Percentiles rank a stretch among this genome's conserved stretches.
phyloP scores from a whole-genome alignment of 2,329 filamentous ascomycete genomes.

The Pseudogymnoascus verrucosus region DNA sequence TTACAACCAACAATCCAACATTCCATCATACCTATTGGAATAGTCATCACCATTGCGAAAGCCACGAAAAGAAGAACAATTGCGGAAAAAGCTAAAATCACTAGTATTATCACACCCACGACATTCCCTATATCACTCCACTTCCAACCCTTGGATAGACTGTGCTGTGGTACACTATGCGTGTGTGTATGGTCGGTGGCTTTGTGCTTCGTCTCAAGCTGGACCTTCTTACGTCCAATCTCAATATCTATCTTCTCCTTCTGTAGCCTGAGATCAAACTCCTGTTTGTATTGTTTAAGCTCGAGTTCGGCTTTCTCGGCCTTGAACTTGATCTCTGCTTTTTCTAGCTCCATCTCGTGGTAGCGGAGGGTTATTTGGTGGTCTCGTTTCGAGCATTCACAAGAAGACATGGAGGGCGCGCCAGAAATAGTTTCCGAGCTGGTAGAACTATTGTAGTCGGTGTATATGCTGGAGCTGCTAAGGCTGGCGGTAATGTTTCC shows the following conservation, averaged over 20 bases:
- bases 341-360: background rate
- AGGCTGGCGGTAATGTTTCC: background rate
- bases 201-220: no score
- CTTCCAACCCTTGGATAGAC: background rate
- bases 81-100: background rate
- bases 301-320: background rate
- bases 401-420: background rate
- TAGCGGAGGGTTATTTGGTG: background rate
- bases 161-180: background rate
- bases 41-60: background rate
- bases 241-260: background rate
- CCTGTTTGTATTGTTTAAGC: background rate
- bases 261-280: background rate
- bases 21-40: background rate
- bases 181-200: no score
- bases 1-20: background rate
- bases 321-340: background rate
- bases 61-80: background rate
- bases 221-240: no score
- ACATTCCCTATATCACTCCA: background rate
- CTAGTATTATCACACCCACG: background rate
- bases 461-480: background rate
- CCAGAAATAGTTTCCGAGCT: background rate
- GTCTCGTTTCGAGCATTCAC: background rate
- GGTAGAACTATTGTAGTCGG: background rate